Conservation (phyloP, 495 filamentous ascomycete species). For the Podospora pseudopauciseta region DNA sequence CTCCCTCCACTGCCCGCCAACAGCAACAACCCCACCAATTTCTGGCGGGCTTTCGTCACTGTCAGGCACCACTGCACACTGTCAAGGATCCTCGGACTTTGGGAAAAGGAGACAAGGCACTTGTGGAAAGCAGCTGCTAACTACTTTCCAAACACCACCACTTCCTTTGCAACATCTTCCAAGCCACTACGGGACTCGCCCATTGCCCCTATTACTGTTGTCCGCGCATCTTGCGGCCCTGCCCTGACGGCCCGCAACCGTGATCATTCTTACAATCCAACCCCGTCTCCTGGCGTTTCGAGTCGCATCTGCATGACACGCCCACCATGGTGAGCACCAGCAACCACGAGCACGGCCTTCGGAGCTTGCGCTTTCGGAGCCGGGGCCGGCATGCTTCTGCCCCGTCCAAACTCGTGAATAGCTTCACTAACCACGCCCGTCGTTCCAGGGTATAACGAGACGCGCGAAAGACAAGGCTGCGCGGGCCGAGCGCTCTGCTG, state of each 20-base stretch:
- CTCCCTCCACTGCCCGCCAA: background rate
- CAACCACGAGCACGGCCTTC: background rate
- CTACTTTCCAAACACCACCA: background rate
- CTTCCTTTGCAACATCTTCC: slow-evolving; percentile 3
- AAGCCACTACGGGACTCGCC: background rate
- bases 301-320: slow-evolving; percentile 21
- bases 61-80: slow-evolving; percentile 23
- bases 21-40: slow-evolving; percentile 20
- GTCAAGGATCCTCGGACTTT: slow-evolving; percentile 9
- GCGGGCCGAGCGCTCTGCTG: slow-evolving; percentile 53
- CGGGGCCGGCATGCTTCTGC: background rate
- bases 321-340: slow-evolving; percentile 32
- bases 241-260: background rate
- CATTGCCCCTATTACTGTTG: background rate
- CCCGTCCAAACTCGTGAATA: background rate
- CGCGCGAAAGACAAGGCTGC: slow-evolving; percentile 60
- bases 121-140: slow-evolving; percentile 2
- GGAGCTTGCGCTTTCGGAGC: slow-evolving; percentile 2
- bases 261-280: background rate
- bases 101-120: slow-evolving; percentile 7
- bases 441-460: slow-evolving; percentile 51
- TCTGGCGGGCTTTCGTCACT: slow-evolving; percentile 25
- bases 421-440: slow-evolving; percentile 11
- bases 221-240: background rate
- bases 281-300: slow-evolving; percentile 6